Evolutionary conservation across 306 rosid genomes (phyloP).

Genomic region (Psophocarpus tetragonolobus): DNA sequence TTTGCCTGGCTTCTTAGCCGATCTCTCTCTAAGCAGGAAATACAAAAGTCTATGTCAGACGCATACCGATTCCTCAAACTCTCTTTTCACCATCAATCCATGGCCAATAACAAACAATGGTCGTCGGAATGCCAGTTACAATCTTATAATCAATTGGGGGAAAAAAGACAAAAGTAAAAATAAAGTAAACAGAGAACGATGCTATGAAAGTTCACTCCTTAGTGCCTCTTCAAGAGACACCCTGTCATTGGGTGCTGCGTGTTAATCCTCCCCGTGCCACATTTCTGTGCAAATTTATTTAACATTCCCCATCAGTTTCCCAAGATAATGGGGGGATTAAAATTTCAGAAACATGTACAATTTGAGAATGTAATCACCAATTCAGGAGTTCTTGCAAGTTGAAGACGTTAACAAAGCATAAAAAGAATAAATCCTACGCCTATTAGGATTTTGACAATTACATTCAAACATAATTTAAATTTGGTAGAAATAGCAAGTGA

Average conservation of each 20-base stretch:
- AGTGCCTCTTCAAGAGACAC: constrained; percentile 37
- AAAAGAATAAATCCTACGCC: neutral
- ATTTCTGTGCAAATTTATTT: constrained; percentile 54
- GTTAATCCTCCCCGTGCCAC: constrained; percentile 87
- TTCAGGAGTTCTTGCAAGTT: neutral
- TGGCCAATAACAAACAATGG: constrained; percentile 44
- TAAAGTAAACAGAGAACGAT: constrained; percentile 41
- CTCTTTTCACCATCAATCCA: constrained; percentile 43
- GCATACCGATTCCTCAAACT: constrained; percentile 59
- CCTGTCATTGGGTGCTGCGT: constrained; percentile 91
- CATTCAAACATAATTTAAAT: neutral
- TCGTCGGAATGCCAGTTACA: constrained; percentile 67
- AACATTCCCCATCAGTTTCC: constrained; percentile 36
- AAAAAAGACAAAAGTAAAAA: constrained; percentile 25
- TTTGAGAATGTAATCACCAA: neutral
- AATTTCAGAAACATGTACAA: neutral
- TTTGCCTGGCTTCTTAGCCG: constrained; percentile 51
- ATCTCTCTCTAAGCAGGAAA: constrained; percentile 69
- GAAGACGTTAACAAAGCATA: constrained; percentile 6
- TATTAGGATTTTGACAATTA: neutral
- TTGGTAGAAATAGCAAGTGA: neutral
- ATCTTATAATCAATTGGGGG: constrained; percentile 58
- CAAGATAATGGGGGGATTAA: neutral
- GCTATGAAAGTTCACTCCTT: constrained; percentile 42
- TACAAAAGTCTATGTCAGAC: constrained; percentile 77